phyloP scores from a whole-genome alignment of 768 basidiomycete species.

The Suillus fuscotomentosus region DNA sequence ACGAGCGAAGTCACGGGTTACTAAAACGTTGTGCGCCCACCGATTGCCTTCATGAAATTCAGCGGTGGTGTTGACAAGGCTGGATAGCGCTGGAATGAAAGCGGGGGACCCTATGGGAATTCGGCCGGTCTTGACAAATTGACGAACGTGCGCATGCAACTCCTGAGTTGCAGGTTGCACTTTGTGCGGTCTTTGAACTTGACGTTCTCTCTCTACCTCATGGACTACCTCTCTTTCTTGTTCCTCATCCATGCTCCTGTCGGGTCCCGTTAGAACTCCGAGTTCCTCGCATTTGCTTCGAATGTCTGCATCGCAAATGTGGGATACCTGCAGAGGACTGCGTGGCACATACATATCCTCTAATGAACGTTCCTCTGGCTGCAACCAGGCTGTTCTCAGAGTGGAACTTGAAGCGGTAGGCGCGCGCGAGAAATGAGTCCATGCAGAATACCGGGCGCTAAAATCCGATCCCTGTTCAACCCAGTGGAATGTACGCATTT shows the following conservation, averaged over 20 bases:
- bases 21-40: constrained; percentile 20
- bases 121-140: constrained; percentile 30
- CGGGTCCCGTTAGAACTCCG: constrained; percentile 14
- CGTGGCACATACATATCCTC: constrained; percentile 32
- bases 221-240: constrained; percentile 49
- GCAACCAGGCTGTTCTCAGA: constrained; percentile 34
- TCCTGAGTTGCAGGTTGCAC: constrained; percentile 22
- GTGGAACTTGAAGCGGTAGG: not conserved
- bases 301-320: constrained; percentile 8
- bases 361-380: constrained; percentile 37
- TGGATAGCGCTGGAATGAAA: constrained; percentile 19
- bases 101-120: constrained; percentile 15
- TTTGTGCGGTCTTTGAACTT: constrained; percentile 35
- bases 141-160: constrained; percentile 18
- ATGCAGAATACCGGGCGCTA: constrained; percentile 13
- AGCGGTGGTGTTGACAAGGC: constrained; percentile 11
- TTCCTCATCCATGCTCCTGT: constrained; percentile 40
- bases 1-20: constrained; percentile 17
- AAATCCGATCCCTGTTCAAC: constrained; percentile 34
- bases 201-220: constrained; percentile 42
- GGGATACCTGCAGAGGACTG: not conserved
- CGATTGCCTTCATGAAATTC: constrained; percentile 17
- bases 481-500: constrained; percentile 40
- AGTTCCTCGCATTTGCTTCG: constrained; percentile 16
- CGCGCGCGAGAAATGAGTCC: constrained; percentile 12